These are phyloP conservation scores for Glycine latifolia DNA, from an alignment of 306 rosid species.

Conservation along the genomic window DNA sequence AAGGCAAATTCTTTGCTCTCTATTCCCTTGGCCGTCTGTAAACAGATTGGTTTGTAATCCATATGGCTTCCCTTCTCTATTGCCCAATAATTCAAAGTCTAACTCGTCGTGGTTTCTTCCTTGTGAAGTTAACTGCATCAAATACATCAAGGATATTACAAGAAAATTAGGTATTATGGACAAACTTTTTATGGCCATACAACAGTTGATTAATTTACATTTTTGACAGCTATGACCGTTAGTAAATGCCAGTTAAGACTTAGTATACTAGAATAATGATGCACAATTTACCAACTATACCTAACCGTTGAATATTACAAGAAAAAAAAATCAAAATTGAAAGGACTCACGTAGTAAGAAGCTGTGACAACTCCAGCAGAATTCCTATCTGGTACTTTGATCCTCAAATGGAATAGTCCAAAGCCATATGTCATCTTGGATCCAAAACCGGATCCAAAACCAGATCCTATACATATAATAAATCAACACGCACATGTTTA, in stretches of 20 bases:
- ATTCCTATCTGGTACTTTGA: conserved; percentile 58
- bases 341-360: conserved; percentile 55
- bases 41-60: conserved; percentile 67
- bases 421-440: conserved; percentile 60
- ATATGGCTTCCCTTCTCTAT: conserved; percentile 53
- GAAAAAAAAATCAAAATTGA: neutral
- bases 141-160: neutral
- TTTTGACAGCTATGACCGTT: too few species aligned
- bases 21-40: conserved; percentile 52
- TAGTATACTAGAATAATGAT: too few species aligned
- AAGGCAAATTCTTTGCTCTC: conserved; percentile 65
- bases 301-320: too few species aligned
- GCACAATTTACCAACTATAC: too few species aligned
- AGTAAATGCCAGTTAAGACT: too few species aligned
- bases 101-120: conserved; percentile 58
- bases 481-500: too few species aligned
- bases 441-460: conserved; percentile 68
- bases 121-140: conserved; percentile 56
- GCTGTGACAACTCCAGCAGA: conserved; percentile 66
- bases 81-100: conserved; percentile 76
- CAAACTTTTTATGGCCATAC: neutral
- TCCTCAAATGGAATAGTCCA: conserved; percentile 59
- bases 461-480: conserved; percentile 13
- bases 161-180: neutral
- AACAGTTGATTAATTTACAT: neutral